Evolutionary conservation across 108 stramenopile species (phyloP).

Genomic region (Nitzschia inconspicua): DNA sequence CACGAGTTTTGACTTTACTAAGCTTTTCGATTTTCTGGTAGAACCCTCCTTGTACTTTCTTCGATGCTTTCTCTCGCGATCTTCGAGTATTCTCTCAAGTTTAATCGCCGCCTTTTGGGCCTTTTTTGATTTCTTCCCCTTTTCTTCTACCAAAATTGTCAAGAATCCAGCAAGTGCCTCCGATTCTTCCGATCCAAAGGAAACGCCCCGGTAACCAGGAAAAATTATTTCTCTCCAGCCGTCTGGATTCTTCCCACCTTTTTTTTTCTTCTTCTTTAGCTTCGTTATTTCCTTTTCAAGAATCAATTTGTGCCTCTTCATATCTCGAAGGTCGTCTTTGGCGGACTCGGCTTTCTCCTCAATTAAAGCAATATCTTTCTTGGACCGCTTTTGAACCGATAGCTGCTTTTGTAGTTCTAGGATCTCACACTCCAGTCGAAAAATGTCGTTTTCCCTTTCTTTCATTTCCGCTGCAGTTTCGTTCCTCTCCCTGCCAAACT

Average conservation of each 20-base stretch:
- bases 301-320: conserved; percentile 6
- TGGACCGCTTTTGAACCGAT: conserved; percentile 1
- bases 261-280: neutral
- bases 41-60: neutral
- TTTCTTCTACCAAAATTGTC: conserved; percentile 5
- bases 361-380: conserved; percentile 14
- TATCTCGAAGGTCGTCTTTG: neutral
- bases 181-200: conserved; percentile 9
- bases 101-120: too few species aligned
- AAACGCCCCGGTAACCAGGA: conserved; percentile 12
- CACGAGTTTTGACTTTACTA: too few species aligned
- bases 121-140: neutral
- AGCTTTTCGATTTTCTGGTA: neutral
- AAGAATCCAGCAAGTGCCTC: conserved; percentile 14
- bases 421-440: conserved; percentile 12
- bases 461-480: conserved; percentile 6
- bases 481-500: conserved; percentile 9
- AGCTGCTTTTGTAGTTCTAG: conserved; percentile 10
- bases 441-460: conserved; percentile 16
- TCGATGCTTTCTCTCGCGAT: neutral
- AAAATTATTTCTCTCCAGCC: conserved; percentile 15
- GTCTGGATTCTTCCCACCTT: too few species aligned
- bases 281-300: conserved; percentile 17
- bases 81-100: neutral
- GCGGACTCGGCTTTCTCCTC: neutral